Evolutionary conservation across 192 early-diverging fungal species (phyloP).

Genomic region (Backusella tarrabulga): DNA sequence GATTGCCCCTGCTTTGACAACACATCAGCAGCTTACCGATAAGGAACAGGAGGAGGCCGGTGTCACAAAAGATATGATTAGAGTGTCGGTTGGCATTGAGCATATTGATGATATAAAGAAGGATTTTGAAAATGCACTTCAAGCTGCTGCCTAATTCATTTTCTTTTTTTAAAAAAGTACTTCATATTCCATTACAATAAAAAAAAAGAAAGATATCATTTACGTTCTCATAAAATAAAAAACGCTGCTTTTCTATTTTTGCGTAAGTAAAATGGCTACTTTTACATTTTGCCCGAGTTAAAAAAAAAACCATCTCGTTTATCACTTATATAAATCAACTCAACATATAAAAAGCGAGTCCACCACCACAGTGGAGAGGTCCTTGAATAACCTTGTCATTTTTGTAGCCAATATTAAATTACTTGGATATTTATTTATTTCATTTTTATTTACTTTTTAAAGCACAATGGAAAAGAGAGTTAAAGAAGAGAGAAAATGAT

Average conservation of each 20-base stretch:
- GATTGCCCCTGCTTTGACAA: constrained; percentile 80
- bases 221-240: no score
- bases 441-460: neutral
- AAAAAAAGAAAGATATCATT: no score
- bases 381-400: no score
- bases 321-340: no score
- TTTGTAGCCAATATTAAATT: no score
- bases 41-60: constrained; percentile 74
- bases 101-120: constrained; percentile 68
- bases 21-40: constrained; percentile 82
- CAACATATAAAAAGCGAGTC: no score
- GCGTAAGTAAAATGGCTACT: no score
- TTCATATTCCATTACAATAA: no score
- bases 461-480: constrained; percentile 2
- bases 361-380: no score
- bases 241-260: no score
- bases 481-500: constrained; percentile 5
- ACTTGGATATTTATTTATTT: neutral
- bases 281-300: no score
- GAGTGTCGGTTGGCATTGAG: constrained; percentile 84
- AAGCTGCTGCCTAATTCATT: neutral
- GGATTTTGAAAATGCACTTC: constrained; percentile 59
- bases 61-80: constrained; percentile 77
- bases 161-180: neutral
- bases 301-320: no score